Evolutionary conservation across 2,329 filamentous ascomycete genomes (phyloP), one percentile per base, ranked within the genome.

Genomic region (Fusarium succisae): DNA sequence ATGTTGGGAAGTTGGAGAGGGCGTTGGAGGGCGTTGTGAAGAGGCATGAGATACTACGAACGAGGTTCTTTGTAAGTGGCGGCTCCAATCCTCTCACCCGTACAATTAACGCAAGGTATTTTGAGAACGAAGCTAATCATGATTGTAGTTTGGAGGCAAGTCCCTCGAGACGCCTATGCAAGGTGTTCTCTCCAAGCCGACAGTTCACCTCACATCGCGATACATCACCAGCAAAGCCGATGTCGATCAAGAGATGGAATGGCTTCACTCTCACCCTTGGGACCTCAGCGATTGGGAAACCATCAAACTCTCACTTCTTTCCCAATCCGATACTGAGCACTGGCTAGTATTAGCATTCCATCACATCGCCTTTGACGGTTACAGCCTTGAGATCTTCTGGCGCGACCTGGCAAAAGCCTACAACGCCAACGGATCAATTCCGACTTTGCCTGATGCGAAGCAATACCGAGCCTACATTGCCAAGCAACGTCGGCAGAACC

Each of bases 311-410:
- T 43, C 58, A 0, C 28, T 66, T 12, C 44, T 66, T 10, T 53
- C 56, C 32, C 45, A 53, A 10, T 59, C 47, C 1, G 57, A 66
- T 4, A 32, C 45, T 1, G 44, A 53, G 24, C 44, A 66, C 32
- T 59, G 55, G 43, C 45, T 66, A 1, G 45, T 66, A 0, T n/a
- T 66, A 24, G 56, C 54, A 1, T 66, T 61, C 39, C 63, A 66
- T 26, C 63, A 66, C 22, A 66, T 66, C 1, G 44, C 63, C 20
- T 41, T 66, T 11, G 63, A 66, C 6, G 63, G 63, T 0, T 61
- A 61, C 47, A 66, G 63, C 8, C 32, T 58, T 8, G 54, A 66
- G 28, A 41, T 66, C 26, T 61, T 66, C n/a, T 59, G 56, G 35
- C 38, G 56, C 39, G 63, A 66, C 41, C 14, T 66, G 22, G 56